Evolutionary conservation across 2,329 filamentous ascomycete species (phyloP).

Genomic region (Colletotrichum somersetense): DNA sequence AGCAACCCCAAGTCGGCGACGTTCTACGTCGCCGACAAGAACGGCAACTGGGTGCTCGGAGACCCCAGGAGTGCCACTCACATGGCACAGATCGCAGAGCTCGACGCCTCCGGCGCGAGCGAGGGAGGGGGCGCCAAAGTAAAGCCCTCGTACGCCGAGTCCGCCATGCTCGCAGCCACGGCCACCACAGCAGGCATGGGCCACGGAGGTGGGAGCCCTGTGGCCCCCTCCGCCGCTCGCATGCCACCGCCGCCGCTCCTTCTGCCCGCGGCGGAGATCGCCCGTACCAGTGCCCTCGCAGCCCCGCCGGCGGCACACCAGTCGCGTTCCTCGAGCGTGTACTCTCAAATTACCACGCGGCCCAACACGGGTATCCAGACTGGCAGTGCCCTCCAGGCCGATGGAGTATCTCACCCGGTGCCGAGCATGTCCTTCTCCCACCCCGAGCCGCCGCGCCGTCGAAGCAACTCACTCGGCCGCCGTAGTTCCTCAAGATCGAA

Average conservation of each 20-base stretch:
- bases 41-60: constrained; percentile 66
- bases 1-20: constrained; percentile 58
- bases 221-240: constrained; percentile 26
- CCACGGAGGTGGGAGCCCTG: constrained; percentile 38
- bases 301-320: constrained; percentile 40
- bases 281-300: constrained; percentile 26
- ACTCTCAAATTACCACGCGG: constrained; percentile 51
- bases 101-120: constrained; percentile 43
- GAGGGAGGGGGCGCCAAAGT: constrained; percentile 35
- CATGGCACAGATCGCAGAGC: constrained; percentile 46
- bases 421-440: constrained; percentile 44
- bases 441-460: constrained; percentile 40
- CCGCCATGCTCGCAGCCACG: constrained; percentile 39
- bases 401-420: constrained; percentile 42
- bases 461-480: constrained; percentile 39
- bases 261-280: constrained; percentile 50
- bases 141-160: constrained; percentile 39
- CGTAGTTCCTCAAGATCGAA: constrained; percentile 30
- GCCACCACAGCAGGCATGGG: constrained; percentile 43
- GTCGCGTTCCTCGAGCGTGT: constrained; percentile 52
- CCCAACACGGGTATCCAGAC: constrained; percentile 43
- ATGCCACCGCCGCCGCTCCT: constrained; percentile 37
- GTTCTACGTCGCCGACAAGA: constrained; percentile 65
- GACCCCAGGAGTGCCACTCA: constrained; percentile 49
- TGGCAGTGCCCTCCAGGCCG: constrained; percentile 22